Evolutionary conservation across 2,329 filamentous ascomycete genomes (phyloP).

Genomic region (Fusarium sp.): DNA sequence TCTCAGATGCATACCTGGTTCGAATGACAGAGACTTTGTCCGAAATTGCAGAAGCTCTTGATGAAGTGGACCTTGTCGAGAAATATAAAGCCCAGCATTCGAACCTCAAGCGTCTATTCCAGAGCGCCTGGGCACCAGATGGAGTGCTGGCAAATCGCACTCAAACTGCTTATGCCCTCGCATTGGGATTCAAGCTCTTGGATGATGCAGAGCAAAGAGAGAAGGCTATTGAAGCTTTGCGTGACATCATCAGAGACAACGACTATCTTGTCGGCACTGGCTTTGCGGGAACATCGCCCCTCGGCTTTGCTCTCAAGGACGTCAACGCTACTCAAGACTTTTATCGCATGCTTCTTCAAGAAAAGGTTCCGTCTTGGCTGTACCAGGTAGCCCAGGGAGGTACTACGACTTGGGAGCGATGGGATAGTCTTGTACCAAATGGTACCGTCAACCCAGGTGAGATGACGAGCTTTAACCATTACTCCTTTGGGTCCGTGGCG

Average conservation of each 20-base stretch:
- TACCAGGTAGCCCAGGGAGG: slow-evolving; percentile 57
- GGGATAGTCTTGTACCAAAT: slow-evolving; percentile 57
- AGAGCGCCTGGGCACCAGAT: slow-evolving; percentile 45
- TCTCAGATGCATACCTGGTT: slow-evolving; percentile 58
- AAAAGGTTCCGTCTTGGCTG: slow-evolving; percentile 56
- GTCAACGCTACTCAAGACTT: slow-evolving; percentile 47
- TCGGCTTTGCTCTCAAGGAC: slow-evolving; percentile 4
- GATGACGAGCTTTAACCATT: slow-evolving; percentile 63
- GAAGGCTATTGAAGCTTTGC: slow-evolving; percentile 38
- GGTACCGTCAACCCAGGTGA: slow-evolving; percentile 55
- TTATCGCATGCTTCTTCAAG: slow-evolving; percentile 60
- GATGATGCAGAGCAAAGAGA: slow-evolving; percentile 28
- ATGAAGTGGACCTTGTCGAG: slow-evolving; percentile 37
- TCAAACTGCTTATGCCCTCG: slow-evolving; percentile 53
- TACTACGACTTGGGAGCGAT: slow-evolving; percentile 62
- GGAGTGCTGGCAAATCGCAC: slow-evolving; percentile 49
- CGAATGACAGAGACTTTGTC: slow-evolving; percentile 51
- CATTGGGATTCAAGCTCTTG: slow-evolving; percentile 52
- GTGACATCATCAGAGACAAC: slow-evolving; percentile 46
- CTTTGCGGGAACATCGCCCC: slow-evolving; percentile 40
- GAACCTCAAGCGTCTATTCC: slow-evolving; percentile 43
- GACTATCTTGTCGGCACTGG: slow-evolving; percentile 53
- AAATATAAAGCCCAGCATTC: slow-evolving; percentile 36
- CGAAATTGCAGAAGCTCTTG: slow-evolving; percentile 48
- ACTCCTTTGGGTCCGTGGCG: slow-evolving; percentile 58